Conservation (phyloP, 1,284 basidiomycete genomes). For the Melanopsichium pennsylvanicum region DNA sequence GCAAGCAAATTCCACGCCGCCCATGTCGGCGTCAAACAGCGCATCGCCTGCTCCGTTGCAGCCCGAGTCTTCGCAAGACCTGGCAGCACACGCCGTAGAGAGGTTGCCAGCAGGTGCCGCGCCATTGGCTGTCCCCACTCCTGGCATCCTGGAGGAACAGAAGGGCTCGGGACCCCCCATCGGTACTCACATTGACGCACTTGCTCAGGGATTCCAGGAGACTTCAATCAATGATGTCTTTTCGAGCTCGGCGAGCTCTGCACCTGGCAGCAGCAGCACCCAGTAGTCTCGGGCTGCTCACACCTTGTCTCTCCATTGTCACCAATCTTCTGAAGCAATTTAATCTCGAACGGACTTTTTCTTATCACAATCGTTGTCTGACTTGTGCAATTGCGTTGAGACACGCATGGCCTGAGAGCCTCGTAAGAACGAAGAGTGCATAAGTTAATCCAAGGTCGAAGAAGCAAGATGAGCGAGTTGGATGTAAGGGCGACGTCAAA, state of each 20-base stretch:
- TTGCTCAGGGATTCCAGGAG: constrained; percentile 25
- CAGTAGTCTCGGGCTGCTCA: neutral
- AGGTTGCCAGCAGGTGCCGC: constrained; percentile 39
- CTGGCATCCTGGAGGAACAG: constrained; percentile 38
- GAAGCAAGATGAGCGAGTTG: too few relatives aligned
- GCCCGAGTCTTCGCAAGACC: neutral
- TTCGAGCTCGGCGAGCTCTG: constrained; percentile 20
- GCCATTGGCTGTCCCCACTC: constrained; percentile 37
- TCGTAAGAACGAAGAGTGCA: too few relatives aligned
- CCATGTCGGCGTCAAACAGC: constrained; percentile 16
- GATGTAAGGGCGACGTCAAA: too few relatives aligned
- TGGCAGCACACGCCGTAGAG: constrained; percentile 10
- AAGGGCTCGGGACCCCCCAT: constrained; percentile 10
- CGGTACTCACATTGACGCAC: constrained; percentile 35
- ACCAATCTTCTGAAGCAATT: constrained; percentile 9
- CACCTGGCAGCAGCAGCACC: constrained; percentile 8
- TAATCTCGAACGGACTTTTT: constrained; percentile 2
- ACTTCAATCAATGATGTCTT: constrained; percentile 38
- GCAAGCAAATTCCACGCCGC: constrained; percentile 24
- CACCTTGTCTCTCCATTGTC: constrained; percentile 1
- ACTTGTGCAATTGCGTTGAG: too few relatives aligned
- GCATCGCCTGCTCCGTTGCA: constrained; percentile 6
- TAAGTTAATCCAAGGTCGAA: too few relatives aligned
- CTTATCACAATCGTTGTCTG: too few relatives aligned
- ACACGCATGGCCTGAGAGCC: too few relatives aligned